Base-by-base conservation (phyloP, 2,329 filamentous ascomycete species). In the Karstenula rhodostoma region DNA sequence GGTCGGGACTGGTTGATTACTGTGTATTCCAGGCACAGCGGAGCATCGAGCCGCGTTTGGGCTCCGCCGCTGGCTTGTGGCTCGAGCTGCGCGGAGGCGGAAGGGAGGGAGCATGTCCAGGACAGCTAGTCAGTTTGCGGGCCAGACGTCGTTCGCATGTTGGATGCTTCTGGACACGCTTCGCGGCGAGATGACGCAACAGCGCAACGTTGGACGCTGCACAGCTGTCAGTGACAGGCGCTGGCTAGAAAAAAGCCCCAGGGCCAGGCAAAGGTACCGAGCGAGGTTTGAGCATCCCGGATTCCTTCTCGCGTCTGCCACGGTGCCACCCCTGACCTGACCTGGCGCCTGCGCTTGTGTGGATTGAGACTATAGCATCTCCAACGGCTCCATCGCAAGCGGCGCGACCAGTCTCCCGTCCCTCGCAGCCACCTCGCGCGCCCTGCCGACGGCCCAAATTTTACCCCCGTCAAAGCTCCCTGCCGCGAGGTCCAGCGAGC, bases 341-440 rank as follows among this genome's bases (percentile, higher is more conserved):
- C 40, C 52, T 55, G 52, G 27, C 13, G 17, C 9, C 19, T 22
- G 42, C 42, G 37, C 37, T 40, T 37, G 25, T 44, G 25, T 32
- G 40, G 51, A 46, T 54, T 37, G 6, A 22, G 37, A 46, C 52
- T 40, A 37, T 25, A 23, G 40, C 51, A 22, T 15, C 19, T 55
- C 46, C 52, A 55, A 55, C 52, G 52, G 52, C 19, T 25, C 52
- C 42, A 46, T 55, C 42, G 32, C 52, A 55, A 35, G 29, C 40
- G 40, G 49, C 40, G 10, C 42, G 27, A 52, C 33, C 32, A 19
- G 22, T 12, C 49, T 52, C 33, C 49, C 49, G 32, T 53, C 50
- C 23, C 22, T 53, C 35, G 2, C 35, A 25, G 27, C 2, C 40
- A 43, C n/a, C 40, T 13, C 33, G 6, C 48, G 10, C 48, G 48